phyloP scores from a whole-genome alignment of 225 moss, liverwort and hornwort species.

The Physcomitrellopsis africana region DNA sequence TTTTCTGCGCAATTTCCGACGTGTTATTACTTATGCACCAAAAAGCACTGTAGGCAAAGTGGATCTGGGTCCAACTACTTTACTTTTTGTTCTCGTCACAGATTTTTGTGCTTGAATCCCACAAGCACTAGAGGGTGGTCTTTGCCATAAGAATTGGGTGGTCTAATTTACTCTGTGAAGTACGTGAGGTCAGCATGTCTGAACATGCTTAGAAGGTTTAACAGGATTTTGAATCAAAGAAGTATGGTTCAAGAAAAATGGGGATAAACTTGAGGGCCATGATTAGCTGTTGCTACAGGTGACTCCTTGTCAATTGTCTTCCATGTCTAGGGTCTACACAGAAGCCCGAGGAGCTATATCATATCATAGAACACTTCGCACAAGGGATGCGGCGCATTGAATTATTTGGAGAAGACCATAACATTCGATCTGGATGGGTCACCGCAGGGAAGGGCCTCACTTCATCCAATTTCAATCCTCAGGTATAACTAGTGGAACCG shows the following conservation, averaged over 20 bases:
- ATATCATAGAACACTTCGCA: constrained; percentile 99
- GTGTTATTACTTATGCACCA: constrained; percentile 17
- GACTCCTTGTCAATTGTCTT: constrained; percentile 10
- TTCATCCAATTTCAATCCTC: constrained; percentile 93
- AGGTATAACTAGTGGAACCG: constrained; percentile 52
- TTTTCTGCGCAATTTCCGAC: constrained; percentile 22
- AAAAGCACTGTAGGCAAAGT: constrained; percentile 8
- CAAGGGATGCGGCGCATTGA: constrained; percentile 98
- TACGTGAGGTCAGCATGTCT: neutral
- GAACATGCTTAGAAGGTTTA: neutral
- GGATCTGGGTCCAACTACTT: constrained; percentile 8
- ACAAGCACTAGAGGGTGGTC: neutral
- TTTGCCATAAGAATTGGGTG: neutral
- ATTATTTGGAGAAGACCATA: constrained; percentile 99
- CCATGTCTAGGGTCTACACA: constrained; percentile 77
- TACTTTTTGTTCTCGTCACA: constrained; percentile 3
- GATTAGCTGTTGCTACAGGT: neutral
- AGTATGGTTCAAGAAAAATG: neutral
- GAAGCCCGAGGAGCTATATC: constrained; percentile 99
- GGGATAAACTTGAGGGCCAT: neutral
- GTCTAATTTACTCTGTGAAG: neutral
- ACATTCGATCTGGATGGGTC: constrained; percentile 98
- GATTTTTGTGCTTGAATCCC: constrained; percentile 3
- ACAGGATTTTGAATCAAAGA: neutral
- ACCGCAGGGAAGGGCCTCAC: constrained; percentile 95